Evolutionary conservation across 108 stramenopile genomes (phyloP).

Genomic region (Nitzschia putrida): DNA sequence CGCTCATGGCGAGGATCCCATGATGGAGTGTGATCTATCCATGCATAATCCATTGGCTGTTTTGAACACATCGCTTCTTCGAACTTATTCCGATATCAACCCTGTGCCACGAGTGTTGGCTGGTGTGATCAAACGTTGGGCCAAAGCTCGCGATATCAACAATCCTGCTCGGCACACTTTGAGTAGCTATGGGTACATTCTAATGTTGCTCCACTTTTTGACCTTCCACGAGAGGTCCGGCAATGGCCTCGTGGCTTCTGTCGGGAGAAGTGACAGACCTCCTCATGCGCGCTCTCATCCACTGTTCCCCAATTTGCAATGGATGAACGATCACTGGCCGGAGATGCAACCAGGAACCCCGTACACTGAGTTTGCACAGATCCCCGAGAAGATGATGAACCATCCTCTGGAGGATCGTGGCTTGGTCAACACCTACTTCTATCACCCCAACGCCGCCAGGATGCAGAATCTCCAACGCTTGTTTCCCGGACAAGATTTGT

Average conservation of each 20-base stretch:
- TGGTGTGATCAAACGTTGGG: constrained; percentile 95
- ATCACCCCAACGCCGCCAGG: constrained; percentile 43
- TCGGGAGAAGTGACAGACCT: not conserved
- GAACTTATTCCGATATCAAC: constrained; percentile 80
- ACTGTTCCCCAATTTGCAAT: constrained; percentile 93
- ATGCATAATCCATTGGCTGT: constrained; percentile 95
- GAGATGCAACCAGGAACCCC: constrained; percentile 45
- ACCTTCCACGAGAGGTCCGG: constrained; percentile 65
- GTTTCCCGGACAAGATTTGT: constrained; percentile 62
- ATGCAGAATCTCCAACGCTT: constrained; percentile 48
- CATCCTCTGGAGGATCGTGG: constrained; percentile 76
- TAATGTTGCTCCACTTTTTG: constrained; percentile 94
- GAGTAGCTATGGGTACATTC: constrained; percentile 95
- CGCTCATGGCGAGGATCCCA: constrained; percentile 52
- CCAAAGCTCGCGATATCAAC: constrained; percentile 93
- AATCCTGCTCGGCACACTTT: constrained; percentile 92
- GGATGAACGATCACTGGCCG: constrained; percentile 83
- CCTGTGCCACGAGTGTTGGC: constrained; percentile 85
- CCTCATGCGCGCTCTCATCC: constrained; percentile 39
- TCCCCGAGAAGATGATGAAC: constrained; percentile 50
- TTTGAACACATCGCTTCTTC: constrained; percentile 90
- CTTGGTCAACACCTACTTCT: constrained; percentile 81
- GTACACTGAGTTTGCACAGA: constrained; percentile 58
- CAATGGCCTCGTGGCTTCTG: constrained; percentile 48
- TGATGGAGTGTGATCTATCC: constrained; percentile 94